Percentiles rank a stretch among this genome's conserved stretches.
Evolutionary conservation across 2,329 filamentous ascomycete genomes (phyloP).

Genomic region (Acephala macrosclerotiorum): DNA sequence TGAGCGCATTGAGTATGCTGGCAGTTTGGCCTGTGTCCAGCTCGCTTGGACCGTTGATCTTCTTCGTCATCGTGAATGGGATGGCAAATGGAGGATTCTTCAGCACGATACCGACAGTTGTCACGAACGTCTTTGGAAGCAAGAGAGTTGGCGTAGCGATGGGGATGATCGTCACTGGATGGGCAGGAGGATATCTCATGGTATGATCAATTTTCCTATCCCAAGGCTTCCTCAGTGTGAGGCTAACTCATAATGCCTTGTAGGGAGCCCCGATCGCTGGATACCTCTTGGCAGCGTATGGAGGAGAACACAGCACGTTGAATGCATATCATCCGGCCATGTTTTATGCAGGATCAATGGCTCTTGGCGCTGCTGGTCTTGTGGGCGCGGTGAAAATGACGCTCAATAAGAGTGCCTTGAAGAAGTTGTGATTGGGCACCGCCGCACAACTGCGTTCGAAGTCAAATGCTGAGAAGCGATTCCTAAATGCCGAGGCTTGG

Average conservation of each 20-base stretch:
- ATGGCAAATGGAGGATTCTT: conserved; percentile 69
- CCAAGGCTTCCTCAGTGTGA: background rate
- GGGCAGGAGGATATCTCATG: conserved; percentile 67
- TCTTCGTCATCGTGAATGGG: conserved; percentile 67
- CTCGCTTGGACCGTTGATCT: conserved; percentile 58
- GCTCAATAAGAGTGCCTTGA: conserved; percentile 48
- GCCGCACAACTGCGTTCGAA: background rate
- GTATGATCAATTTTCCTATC: conserved; percentile 45
- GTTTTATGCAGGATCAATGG: conserved; percentile 65
- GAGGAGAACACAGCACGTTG: conserved; percentile 56
- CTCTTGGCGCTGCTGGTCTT: conserved; percentile 52
- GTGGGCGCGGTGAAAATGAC: conserved; percentile 53
- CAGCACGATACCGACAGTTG: conserved; percentile 67
- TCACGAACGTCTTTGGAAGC: conserved; percentile 65
- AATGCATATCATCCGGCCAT: conserved; percentile 66
- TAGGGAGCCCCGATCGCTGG: conserved; percentile 66
- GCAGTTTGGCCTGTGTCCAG: conserved; percentile 66
- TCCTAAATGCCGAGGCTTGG: background rate
- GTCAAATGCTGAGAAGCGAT: too few relatives aligned
- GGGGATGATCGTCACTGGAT: conserved; percentile 68
- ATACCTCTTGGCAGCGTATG: conserved; percentile 62
- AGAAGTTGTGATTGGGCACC: conserved; percentile 42
- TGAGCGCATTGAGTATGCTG: conserved; percentile 65
- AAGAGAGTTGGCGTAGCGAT: conserved; percentile 62
- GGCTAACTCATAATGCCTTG: background rate